Evolutionary conservation across 1,139 yeast species (phyloP).

Genomic region (Geotrichum siamense): DNA sequence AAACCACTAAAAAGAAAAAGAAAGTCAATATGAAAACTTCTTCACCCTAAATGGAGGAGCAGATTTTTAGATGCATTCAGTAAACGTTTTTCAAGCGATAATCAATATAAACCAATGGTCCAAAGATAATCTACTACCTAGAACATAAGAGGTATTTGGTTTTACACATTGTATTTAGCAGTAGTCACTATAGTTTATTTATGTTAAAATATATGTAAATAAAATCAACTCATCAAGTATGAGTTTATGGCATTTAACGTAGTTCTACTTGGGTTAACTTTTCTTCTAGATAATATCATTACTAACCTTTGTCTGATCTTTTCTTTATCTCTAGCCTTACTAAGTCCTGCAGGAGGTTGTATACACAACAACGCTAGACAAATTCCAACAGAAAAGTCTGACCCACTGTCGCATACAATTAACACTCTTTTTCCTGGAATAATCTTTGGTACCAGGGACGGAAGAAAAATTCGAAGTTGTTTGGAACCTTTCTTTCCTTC

Average conservation of each 20-base stretch:
- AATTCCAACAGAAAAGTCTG: slow-evolving; percentile 59
- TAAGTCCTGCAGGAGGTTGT: slow-evolving; percentile 34
- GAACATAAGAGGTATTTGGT: too few species aligned
- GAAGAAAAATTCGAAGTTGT: slow-evolving; percentile 42
- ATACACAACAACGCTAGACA: slow-evolving; percentile 47
- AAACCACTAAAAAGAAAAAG: too few species aligned
- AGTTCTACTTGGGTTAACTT: slow-evolving; percentile 68
- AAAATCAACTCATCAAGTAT: slow-evolving; percentile 27
- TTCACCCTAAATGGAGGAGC: too few species aligned
- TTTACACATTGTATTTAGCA: too few species aligned
- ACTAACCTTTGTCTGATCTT: slow-evolving; percentile 53
- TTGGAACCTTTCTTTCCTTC: slow-evolving; percentile 60
- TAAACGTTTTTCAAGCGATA: too few species aligned
- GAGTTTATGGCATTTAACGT: slow-evolving; percentile 47
- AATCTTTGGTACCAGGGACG: slow-evolving; percentile 27
- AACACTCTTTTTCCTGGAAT: slow-evolving; percentile 27
- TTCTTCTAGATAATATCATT: slow-evolving; percentile 40
- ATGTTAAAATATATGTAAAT: too few species aligned
- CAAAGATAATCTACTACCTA: too few species aligned
- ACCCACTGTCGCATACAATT: slow-evolving; percentile 56
- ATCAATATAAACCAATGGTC: too few species aligned
- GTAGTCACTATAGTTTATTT: too few species aligned
- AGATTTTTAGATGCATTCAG: too few species aligned
- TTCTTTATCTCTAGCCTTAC: slow-evolving; percentile 28
- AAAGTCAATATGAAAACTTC: too few species aligned